Base-by-base conservation (phyloP, 2,329 filamentous ascomycete genomes). In the Xenoacremonium recifei region DNA sequence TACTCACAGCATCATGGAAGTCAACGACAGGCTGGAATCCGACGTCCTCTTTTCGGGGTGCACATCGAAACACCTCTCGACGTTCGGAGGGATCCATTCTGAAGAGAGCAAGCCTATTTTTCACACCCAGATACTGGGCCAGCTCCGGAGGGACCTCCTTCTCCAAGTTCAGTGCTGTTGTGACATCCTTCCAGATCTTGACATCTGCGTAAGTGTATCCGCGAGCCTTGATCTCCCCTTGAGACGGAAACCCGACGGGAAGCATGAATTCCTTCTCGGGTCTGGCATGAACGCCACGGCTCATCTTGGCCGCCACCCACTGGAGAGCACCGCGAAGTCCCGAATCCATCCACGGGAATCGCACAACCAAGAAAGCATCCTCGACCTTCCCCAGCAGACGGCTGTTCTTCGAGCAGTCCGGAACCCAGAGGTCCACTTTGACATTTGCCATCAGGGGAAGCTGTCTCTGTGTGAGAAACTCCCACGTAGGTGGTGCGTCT, bases 371-470 rank as follows among this genome's bases (percentile, higher is more conserved):
- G 57, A 83, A 87, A 39, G 77, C 74, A 13, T 66, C 67, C 48
- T 80, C 76, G 2, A 72, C 70, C 44, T 71, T 69, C 23, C 76
- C 73, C 3, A 74, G 70, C 48, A 73, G 70, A 27, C 75, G 71
- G 48, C 73, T 69, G 43, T 66, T 63, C 62, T 79, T 79, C 58
- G 60, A 70, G 35, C 75, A 67, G 63, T 89, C 84, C 0, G 86
- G 85, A 19, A 84, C 64, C 84, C 85, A 91, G 34, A 85, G 70
- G 55, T 84, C 79, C 19, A 82, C 74, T 43, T 72, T 75, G 37
- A 96, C 74, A 35, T 82, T 83, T 6, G 88, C 84, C 38, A 97
- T 73, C 31, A 75, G 76, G 2, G 89, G 82, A 51, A 82, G 82
- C 51, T 85, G 77, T 42, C 85, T 71, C 60, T 83, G 79, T 1